These are phyloP conservation scores for Xylaria hypoxylon DNA, from an alignment of 2,329 filamentous ascomycete genomes.

Conservation along the genomic window DNA sequence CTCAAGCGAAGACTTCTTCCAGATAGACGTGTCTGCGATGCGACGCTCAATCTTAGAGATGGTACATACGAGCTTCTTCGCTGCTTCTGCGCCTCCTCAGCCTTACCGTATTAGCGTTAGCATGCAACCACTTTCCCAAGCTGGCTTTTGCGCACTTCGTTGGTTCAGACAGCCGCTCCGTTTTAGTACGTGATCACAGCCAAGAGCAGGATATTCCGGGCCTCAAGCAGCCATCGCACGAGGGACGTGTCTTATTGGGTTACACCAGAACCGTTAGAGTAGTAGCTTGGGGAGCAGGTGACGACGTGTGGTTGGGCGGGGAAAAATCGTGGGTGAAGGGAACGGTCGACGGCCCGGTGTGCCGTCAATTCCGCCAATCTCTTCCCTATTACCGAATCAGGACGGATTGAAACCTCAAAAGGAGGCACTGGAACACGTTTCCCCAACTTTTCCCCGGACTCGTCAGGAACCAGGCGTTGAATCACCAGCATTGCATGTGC, in stretches of 20 bases:
- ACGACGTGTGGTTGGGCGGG: constrained; percentile 48
- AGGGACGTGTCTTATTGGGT: constrained; percentile 37
- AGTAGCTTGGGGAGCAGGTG: constrained; percentile 42
- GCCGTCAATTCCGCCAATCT: constrained; percentile 39
- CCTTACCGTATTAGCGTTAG: constrained; percentile 41
- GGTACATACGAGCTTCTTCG: constrained; percentile 14
- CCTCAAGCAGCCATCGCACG: constrained; percentile 39
- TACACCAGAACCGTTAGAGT: constrained; percentile 34
- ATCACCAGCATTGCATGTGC: constrained; percentile 36
- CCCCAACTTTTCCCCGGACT: constrained; percentile 40
- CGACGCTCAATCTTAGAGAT: constrained; percentile 43
- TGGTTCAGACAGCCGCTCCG: constrained; percentile 26
- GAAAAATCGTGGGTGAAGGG: constrained; percentile 46
- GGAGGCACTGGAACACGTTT: constrained; percentile 27
- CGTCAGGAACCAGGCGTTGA: constrained; percentile 34
- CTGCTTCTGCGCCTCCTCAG: constrained; percentile 41
- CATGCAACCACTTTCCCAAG: constrained; percentile 19
- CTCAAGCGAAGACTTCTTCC: constrained; percentile 47
- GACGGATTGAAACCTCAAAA: constrained; percentile 23
- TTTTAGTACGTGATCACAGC: constrained; percentile 22
- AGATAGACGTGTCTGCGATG: constrained; percentile 46
- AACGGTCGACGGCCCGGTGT: constrained; percentile 45
- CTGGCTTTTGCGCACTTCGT: constrained; percentile 16
- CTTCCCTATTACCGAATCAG: constrained; percentile 29
- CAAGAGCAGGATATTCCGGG: constrained; percentile 38